Evolutionary conservation across 2,329 filamentous ascomycete species (phyloP).

Genomic region (Chrysoporthe cubensis): DNA sequence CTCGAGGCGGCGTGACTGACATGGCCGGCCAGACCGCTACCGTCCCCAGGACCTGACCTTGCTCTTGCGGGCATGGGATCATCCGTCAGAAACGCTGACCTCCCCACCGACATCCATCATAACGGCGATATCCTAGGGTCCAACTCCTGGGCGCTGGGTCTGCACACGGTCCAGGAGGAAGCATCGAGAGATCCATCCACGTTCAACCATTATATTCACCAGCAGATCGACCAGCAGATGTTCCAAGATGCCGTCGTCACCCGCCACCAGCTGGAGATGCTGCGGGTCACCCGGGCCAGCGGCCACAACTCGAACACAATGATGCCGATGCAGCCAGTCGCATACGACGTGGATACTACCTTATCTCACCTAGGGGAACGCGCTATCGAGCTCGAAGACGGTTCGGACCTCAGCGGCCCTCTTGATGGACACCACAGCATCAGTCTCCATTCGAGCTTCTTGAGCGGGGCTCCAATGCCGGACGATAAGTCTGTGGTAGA

Average conservation of each 20-base stretch:
- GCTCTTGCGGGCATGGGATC: conserved; percentile 29
- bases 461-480: conserved; percentile 15
- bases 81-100: conserved; percentile 12
- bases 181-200: neutral
- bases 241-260: conserved; percentile 10
- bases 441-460: conserved; percentile 13
- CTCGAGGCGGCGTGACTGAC: neutral
- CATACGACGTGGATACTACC: neutral
- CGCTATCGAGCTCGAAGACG: conserved; percentile 1
- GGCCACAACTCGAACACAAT: conserved; percentile 5
- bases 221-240: conserved; percentile 12
- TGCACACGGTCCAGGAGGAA: conserved; percentile 13
- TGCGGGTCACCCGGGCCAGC: neutral
- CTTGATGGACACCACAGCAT: neutral
- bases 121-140: neutral
- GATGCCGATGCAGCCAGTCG: conserved; percentile 10
- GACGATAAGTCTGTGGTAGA: conserved; percentile 8
- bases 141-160: conserved; percentile 5
- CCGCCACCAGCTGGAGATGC: conserved; percentile 15
- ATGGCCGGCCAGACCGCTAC: neutral
- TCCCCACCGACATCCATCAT: conserved; percentile 5
- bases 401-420: neutral
- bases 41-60: conserved; percentile 13
- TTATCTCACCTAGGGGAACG: conserved; percentile 7
- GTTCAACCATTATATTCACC: neutral